phyloP scores from a whole-genome alignment of 2,329 filamentous ascomycete species.

The Cladosporium sp. region DNA sequence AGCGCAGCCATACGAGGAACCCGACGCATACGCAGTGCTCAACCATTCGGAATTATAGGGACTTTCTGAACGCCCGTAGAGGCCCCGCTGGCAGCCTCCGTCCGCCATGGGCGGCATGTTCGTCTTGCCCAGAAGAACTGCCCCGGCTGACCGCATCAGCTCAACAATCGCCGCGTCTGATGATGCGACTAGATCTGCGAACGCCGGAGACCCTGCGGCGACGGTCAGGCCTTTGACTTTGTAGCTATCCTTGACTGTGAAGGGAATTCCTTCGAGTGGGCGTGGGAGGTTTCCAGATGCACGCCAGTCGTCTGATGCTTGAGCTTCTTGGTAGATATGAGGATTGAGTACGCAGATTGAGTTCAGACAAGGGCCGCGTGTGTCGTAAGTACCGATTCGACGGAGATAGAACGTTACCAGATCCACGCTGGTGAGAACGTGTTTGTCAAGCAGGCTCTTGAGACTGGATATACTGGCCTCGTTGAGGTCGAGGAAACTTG shows the following conservation, averaged over 20 bases:
- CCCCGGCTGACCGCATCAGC: constrained; percentile 44
- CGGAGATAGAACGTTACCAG: constrained; percentile 41
- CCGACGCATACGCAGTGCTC: constrained; percentile 51
- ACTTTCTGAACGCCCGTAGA: constrained; percentile 52
- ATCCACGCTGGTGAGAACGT: too few species aligned
- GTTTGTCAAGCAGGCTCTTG: too few species aligned
- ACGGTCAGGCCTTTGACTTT: constrained; percentile 49
- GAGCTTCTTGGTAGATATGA: constrained; percentile 41
- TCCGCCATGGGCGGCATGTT: constrained; percentile 58
- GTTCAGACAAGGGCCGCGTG: constrained; percentile 35
- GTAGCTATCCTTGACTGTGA: constrained; percentile 54
- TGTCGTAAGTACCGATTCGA: constrained; percentile 44
- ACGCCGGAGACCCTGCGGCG: constrained; percentile 51
- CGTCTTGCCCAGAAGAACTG: constrained; percentile 49
- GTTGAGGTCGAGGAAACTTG: too few species aligned
- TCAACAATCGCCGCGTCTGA: constrained; percentile 49
- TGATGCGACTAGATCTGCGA: constrained; percentile 44
- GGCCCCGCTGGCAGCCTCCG: constrained; percentile 54
- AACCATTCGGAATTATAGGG: constrained; percentile 52
- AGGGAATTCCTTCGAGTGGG: constrained; percentile 52
- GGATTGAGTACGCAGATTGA: constrained; percentile 45
- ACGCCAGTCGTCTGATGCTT: constrained; percentile 42
- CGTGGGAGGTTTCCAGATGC: constrained; percentile 32
- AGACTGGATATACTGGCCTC: too few species aligned
- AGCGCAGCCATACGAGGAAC: constrained; percentile 53